Base-by-base conservation (phyloP, 352 stramenopile species). In the Aphanomyces cochlioides region DNA sequence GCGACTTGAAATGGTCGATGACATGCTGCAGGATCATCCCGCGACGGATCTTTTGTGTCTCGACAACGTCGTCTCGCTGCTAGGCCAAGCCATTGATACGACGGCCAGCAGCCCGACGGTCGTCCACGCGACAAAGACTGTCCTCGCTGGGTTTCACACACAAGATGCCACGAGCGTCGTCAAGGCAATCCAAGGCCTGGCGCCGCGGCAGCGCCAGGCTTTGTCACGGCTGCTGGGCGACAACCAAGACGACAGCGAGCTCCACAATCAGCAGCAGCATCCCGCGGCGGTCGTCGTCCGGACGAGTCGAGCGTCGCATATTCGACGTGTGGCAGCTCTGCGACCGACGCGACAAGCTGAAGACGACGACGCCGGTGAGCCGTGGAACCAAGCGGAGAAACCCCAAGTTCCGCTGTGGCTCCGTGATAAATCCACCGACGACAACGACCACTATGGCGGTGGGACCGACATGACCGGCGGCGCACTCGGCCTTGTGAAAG, bases 31-130 rank as follows among this genome's bases (percentile, higher is more conserved):
- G 36, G 8, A 78, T 3, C 4, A 57, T 78, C 15, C 76, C 72
- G 45, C 73, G 0, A 70, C 69, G 0, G 86, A 92, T 21, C 45
- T 76, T 0, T 69, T 94, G 3, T 75, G 74, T 6, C 73, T 91
- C 19, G 85, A 87, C 2, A 94, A 88, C 45, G 69, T 94, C 21
- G 79, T 94, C 0, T 83, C 82, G 3, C 90, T 94, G 37, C 73
- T 94, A 0, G 84, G 84, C 0, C 28, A 28, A 37, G 19, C 54
- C 1, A n/a, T 7, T 2, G 54, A 28, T 2, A 47, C 64, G 39
- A 91, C 83, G 0, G 83, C 90, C 37, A 76, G 84, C 8, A 93
- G 82, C 68, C 73, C 77, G 34, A 66, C 79, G 0, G 68, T 90
- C 3, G 80, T 77, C 10, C 65, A 69, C 2, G 77, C 74, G 2